These are phyloP conservation scores for Salix exigua DNA, from an alignment of 345 rosid species.

Conservation along the genomic window DNA sequence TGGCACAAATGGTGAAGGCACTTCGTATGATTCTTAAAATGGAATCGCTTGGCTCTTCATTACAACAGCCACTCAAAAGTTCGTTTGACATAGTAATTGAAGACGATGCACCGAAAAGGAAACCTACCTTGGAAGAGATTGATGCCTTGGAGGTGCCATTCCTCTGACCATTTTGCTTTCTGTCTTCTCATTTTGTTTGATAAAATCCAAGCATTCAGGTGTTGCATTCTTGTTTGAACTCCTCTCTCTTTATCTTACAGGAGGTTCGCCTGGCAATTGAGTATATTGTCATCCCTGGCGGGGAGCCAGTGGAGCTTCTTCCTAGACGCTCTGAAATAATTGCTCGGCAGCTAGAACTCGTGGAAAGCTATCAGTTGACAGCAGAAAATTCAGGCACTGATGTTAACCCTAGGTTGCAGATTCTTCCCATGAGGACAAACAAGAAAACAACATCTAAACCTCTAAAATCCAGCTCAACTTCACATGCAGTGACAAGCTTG, in stretches of 20 bases:
- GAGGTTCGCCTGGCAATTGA: slow-evolving; percentile 90
- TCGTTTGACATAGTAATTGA: slow-evolving; percentile 65
- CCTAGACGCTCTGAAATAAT: slow-evolving; percentile 80
- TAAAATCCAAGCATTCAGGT: not conserved
- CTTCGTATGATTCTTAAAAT: slow-evolving; percentile 78
- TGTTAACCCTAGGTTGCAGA: slow-evolving; percentile 77
- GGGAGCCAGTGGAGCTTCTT: slow-evolving; percentile 95
- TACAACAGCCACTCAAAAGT: slow-evolving; percentile 31
- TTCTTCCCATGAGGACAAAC: slow-evolving; percentile 63
- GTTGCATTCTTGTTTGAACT: not conserved
- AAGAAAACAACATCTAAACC: slow-evolving; percentile 44
- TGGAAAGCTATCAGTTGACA: slow-evolving; percentile 76
- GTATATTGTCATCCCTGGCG: slow-evolving; percentile 91
- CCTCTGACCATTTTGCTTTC: not conserved
- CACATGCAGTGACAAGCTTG: slow-evolving; percentile 13
- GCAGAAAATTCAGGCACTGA: slow-evolving; percentile 87
- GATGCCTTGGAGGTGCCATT: slow-evolving; percentile 87
- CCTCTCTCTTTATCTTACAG: slow-evolving; percentile 31
- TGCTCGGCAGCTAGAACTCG: slow-evolving; percentile 84
- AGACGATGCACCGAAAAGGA: slow-evolving; percentile 81
- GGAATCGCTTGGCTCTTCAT: slow-evolving; percentile 51
- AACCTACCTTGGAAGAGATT: slow-evolving; percentile 90
- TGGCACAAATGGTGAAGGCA: slow-evolving; percentile 98
- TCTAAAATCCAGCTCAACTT: slow-evolving; percentile 26
- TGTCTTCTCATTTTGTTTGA: not conserved